Percentiles rank a stretch among this genome's conserved stretches.
Evolutionary conservation across 2,329 filamentous ascomycete species (phyloP).

Genomic region (Aplosporella prunicola): DNA sequence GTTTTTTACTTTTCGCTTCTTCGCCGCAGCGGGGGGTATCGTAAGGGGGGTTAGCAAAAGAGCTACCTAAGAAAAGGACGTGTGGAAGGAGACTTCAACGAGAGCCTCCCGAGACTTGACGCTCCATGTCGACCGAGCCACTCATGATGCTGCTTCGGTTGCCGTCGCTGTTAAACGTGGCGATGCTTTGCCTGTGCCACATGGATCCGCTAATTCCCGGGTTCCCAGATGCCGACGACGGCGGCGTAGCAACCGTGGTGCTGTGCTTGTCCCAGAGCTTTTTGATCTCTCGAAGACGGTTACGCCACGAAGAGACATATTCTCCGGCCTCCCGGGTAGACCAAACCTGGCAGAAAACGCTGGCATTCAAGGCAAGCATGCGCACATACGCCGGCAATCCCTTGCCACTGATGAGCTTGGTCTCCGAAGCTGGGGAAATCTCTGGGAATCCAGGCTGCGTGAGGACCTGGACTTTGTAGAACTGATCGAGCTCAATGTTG

Average conservation of each 20-base stretch:
- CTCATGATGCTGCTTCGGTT: conserved; percentile 29
- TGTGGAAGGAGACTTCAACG: background rate
- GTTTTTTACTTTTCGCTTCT: background rate
- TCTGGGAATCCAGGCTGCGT: conserved; percentile 83
- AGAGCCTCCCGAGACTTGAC: conserved; percentile 8
- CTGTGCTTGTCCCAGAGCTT: conserved; percentile 62
- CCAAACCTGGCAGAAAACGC: conserved; percentile 91
- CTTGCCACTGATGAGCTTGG: conserved; percentile 77
- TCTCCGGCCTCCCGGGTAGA: conserved; percentile 65
- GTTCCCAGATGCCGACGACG: conserved; percentile 22
- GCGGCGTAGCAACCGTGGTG: conserved; percentile 9
- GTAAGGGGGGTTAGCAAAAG: conserved; percentile 6
- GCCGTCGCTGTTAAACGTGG: conserved; percentile 27
- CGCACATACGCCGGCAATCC: conserved; percentile 80
- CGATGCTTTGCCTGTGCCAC: conserved; percentile 28
- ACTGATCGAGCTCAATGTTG: conserved; percentile 40
- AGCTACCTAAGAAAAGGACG: conserved; percentile 2
- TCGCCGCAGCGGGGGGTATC: conserved; percentile 1
- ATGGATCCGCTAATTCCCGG: conserved; percentile 20
- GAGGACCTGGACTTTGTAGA: conserved; percentile 84
- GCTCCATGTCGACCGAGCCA: conserved; percentile 14
- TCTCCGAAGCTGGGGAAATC: conserved; percentile 79
- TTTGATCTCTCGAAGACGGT: conserved; percentile 75
- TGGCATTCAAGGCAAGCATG: conserved; percentile 83
- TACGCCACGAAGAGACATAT: conserved; percentile 82